Conservation (phyloP, 352 stramenopile genomes). For the Phytophthora melonis region DNA sequence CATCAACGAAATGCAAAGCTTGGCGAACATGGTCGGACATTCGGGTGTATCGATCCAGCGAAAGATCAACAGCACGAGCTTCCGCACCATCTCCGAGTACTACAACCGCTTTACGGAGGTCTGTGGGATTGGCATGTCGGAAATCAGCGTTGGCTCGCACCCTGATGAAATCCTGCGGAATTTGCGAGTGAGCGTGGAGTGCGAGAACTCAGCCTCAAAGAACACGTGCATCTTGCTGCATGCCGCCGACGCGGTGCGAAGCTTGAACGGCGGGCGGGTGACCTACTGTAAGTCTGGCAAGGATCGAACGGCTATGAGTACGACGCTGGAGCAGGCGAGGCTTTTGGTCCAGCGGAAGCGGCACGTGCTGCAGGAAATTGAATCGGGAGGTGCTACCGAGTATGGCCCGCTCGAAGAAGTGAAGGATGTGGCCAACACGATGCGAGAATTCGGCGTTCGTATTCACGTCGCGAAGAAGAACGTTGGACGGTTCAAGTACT, state of each 20-base stretch:
- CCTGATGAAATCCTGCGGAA: constrained; percentile 78
- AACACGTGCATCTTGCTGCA: constrained; percentile 90
- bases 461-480: constrained; percentile 98
- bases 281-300: constrained; percentile 99
- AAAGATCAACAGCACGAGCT: constrained; percentile 85
- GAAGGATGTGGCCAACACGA: constrained; percentile 85
- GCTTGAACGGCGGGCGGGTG: constrained; percentile 91
- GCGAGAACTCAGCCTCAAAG: constrained; percentile 83
- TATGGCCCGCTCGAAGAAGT: constrained; percentile 77
- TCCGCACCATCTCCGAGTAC: constrained; percentile 78
- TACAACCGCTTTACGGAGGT: constrained; percentile 70
- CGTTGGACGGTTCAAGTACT: constrained; percentile 96
- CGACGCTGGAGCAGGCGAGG: constrained; percentile 95
- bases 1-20: constrained; percentile 95
- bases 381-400: constrained; percentile 51
- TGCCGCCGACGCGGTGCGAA: constrained; percentile 87
- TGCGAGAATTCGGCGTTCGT: constrained; percentile 93
- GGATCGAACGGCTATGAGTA: constrained; percentile 97
- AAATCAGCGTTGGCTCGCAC: constrained; percentile 64
- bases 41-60: constrained; percentile 83
- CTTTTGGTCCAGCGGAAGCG: constrained; percentile 85
- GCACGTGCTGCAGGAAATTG: constrained; percentile 80
- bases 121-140: constrained; percentile 48
- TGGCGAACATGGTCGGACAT: constrained; percentile 91
- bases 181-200: constrained; percentile 69